These are phyloP conservation scores for Tricladium varicosporioides DNA, from an alignment of 2,329 filamentous ascomycete species.

Conservation along the genomic window DNA sequence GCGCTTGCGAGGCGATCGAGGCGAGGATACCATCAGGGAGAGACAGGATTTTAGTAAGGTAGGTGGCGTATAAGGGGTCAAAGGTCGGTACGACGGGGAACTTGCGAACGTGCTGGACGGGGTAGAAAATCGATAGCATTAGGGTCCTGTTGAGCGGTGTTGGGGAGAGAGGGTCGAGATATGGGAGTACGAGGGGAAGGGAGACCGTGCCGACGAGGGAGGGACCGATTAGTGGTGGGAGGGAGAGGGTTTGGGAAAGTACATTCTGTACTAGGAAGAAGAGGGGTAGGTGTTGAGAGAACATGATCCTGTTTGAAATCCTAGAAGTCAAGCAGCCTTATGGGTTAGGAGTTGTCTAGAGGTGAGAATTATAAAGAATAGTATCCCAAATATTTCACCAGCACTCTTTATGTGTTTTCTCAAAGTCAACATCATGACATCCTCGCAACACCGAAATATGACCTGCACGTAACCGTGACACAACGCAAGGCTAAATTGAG, in stretches of 20 bases:
- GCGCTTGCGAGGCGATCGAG: conserved; percentile 21
- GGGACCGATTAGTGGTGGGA: conserved; percentile 21
- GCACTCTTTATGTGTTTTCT: too few species aligned
- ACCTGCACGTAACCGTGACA: too few species aligned
- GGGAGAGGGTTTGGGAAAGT: background rate
- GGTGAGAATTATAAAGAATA: too few species aligned
- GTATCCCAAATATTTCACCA: too few species aligned
- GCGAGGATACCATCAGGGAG: conserved; percentile 30
- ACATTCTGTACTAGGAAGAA: too few species aligned
- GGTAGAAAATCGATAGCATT: conserved; percentile 32
- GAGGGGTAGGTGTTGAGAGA: background rate
- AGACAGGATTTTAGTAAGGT: conserved; percentile 18
- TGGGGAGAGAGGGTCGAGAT: conserved; percentile 28
- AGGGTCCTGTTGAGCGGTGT: conserved; percentile 20
- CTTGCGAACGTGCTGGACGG: conserved; percentile 16
- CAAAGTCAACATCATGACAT: too few species aligned
- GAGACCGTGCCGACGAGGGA: conserved; percentile 16
- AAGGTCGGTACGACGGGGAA: conserved; percentile 24
- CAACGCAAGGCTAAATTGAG: too few species aligned
- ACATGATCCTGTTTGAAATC: too few species aligned
- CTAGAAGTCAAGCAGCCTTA: too few species aligned
- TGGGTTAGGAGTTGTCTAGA: too few species aligned
- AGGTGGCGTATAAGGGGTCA: conserved; percentile 29
- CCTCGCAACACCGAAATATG: too few species aligned
- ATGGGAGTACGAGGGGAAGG: conserved; percentile 19